Evolutionary conservation across 805 yeast genomes (phyloP).

Genomic region (Yarrowia sp.): DNA sequence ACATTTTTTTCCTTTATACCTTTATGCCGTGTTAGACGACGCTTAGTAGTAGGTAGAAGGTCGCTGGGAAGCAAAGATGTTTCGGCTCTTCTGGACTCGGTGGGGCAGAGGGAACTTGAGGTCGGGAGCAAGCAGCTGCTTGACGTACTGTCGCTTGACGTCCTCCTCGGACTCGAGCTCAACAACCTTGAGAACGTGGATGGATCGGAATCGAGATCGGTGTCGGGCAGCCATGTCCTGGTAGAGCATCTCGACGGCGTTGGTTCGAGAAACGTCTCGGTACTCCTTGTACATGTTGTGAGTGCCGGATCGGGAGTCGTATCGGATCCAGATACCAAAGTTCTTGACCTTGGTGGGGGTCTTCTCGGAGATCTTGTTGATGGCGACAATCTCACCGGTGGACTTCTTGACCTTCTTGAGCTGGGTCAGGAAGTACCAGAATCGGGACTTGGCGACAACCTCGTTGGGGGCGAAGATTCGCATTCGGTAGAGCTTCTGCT

Average conservation of each 20-base stretch:
- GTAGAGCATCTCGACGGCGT: slow-evolving; percentile 98
- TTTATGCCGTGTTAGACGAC: slow-evolving; percentile 27
- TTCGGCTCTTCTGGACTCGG: slow-evolving; percentile 92
- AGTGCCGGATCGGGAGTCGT: slow-evolving; percentile 99
- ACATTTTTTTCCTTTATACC: slow-evolving; percentile 34
- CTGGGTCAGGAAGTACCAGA: slow-evolving; percentile 99
- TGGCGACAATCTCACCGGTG: slow-evolving; percentile 97
- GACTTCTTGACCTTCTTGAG: slow-evolving; percentile 99
- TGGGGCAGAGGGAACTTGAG: slow-evolving; percentile 99
- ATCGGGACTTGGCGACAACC: slow-evolving; percentile 99
- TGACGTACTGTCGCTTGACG: slow-evolving; percentile 98
- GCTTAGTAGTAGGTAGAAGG: slow-evolving; percentile 96
- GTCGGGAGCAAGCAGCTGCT: slow-evolving; percentile 93
- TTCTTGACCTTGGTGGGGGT: slow-evolving; percentile 99
- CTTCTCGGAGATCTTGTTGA: slow-evolving; percentile 89
- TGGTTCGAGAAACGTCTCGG: slow-evolving; percentile 99
- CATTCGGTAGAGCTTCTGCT: slow-evolving; percentile 99
- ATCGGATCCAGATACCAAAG: slow-evolving; percentile 99
- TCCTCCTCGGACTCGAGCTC: slow-evolving; percentile 97
- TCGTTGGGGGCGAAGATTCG: slow-evolving; percentile 99
- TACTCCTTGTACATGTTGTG: slow-evolving; percentile 99
- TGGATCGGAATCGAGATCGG: slow-evolving; percentile 99
- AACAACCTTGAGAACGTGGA: slow-evolving; percentile 99
- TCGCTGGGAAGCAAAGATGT: slow-evolving; percentile 88
- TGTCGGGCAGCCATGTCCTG: slow-evolving; percentile 99